These are phyloP conservation scores for Botryotinia globosa DNA, from an alignment of 2,329 filamentous ascomycete species.

Conservation along the genomic window DNA sequence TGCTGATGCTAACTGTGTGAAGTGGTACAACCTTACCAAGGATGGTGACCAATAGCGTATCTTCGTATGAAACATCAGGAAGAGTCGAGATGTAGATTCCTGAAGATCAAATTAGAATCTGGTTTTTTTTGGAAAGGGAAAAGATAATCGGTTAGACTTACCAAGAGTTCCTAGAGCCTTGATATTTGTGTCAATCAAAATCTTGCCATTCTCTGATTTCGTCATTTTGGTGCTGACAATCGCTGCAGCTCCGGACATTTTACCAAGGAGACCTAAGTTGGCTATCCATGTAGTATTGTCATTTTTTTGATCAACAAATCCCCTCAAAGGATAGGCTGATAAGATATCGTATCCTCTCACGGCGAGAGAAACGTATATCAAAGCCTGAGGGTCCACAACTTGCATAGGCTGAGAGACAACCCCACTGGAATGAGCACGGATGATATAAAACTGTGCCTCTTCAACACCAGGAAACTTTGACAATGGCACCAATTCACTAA, in stretches of 20 bases:
- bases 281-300: conserved; percentile 53
- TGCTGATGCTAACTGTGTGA: conserved; percentile 60
- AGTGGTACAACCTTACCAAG: conserved; percentile 67
- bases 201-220: conserved; percentile 55
- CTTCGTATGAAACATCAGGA: conserved; percentile 54
- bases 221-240: conserved; percentile 62
- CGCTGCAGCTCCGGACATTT: conserved; percentile 87
- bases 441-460: conserved; percentile 58
- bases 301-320: conserved; percentile 47
- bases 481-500: conserved; percentile 69
- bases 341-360: conserved; percentile 76
- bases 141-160: conserved; percentile 39
- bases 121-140: not conserved
- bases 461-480: conserved; percentile 70
- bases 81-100: conserved; percentile 77
- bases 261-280: conserved; percentile 74
- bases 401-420: conserved; percentile 54
- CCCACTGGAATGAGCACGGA: conserved; percentile 69
- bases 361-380: conserved; percentile 62
- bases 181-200: conserved; percentile 65
- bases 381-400: conserved; percentile 44
- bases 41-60: conserved; percentile 72
- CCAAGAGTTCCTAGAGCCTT: conserved; percentile 78
- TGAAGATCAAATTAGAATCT: conserved; percentile 34
- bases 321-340: conserved; percentile 65